Conservation (phyloP, 2,329 filamentous ascomycete genomes). For the Orbilia blumenaviensis region DNA sequence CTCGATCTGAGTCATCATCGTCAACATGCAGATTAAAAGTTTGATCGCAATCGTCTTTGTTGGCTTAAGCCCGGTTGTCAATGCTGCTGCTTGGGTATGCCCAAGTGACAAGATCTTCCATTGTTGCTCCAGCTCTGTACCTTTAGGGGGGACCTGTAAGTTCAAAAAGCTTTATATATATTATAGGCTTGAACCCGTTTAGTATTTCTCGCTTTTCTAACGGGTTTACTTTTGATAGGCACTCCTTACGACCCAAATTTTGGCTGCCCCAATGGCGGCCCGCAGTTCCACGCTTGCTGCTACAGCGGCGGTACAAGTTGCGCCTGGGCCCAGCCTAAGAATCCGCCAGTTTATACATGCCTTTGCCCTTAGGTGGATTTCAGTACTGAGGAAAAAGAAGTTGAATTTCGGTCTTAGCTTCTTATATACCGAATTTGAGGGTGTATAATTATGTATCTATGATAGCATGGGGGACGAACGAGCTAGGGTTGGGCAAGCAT, state of each 20-base stretch:
- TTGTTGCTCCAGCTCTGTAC: slow-evolving; percentile 25
- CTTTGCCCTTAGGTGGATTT: background rate
- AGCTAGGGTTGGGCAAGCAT: too few species aligned
- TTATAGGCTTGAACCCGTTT: background rate
- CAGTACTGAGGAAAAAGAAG: too few species aligned
- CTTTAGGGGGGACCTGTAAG: slow-evolving; percentile 7
- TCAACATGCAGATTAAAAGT: slow-evolving; percentile 27
- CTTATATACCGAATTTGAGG: too few species aligned
- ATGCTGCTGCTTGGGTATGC: slow-evolving; percentile 14
- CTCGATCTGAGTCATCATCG: background rate
- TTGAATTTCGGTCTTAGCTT: too few species aligned
- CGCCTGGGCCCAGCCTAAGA: background rate
- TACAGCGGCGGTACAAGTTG: background rate
- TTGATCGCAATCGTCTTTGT: slow-evolving; percentile 14
- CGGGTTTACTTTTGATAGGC: background rate
- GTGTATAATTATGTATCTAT: too few species aligned
- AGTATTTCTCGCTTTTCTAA: background rate
- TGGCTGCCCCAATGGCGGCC: background rate
- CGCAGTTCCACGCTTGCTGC: background rate
- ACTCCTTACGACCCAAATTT: background rate
- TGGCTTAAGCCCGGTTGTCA: slow-evolving; percentile 19
- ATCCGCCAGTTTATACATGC: background rate
- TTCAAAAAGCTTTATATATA: background rate
- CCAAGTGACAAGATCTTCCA: slow-evolving; percentile 27
- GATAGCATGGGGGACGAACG: too few species aligned